phyloP scores from a whole-genome alignment of 2,329 filamentous ascomycete species.

The Nigrospora sphaerica region DNA sequence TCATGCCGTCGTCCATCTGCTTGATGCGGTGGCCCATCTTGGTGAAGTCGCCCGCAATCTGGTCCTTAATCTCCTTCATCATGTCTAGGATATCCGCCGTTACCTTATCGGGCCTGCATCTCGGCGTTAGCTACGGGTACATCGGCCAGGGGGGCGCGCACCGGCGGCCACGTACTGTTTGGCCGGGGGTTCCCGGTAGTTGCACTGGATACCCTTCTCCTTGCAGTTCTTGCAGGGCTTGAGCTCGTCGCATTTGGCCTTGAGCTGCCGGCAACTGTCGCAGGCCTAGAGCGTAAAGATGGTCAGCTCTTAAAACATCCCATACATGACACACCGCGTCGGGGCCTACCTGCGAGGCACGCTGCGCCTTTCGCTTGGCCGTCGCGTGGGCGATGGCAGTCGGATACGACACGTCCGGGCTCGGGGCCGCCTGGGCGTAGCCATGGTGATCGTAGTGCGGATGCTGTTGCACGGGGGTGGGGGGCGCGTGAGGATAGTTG shows the following conservation, averaged over 20 bases:
- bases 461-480: conserved; percentile 19
- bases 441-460: conserved; percentile 29
- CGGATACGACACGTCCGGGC: conserved; percentile 20
- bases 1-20: conserved; percentile 13
- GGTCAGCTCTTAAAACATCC: not conserved
- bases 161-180: conserved; percentile 64
- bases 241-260: conserved; percentile 87
- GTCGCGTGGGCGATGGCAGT: conserved; percentile 34
- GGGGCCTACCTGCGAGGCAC: conserved; percentile 51
- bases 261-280: conserved; percentile 78
- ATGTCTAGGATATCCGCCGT: conserved; percentile 53
- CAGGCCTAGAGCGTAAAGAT: conserved; percentile 57
- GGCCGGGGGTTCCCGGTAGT: conserved; percentile 84
- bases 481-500: conserved; percentile 15
- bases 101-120: conserved; percentile 48
- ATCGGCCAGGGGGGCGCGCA: not conserved
- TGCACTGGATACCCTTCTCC: conserved; percentile 76
- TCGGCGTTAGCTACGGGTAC: not conserved
- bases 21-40: conserved; percentile 8
- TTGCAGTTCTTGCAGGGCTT: conserved; percentile 80
- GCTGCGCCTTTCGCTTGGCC: conserved; percentile 56
- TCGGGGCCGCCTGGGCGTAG: conserved; percentile 25
- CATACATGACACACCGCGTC: not conserved
- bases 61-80: conserved; percentile 27
- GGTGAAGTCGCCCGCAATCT: conserved; percentile 30